Base-by-base conservation (phyloP, 2,329 filamentous ascomycete genomes). In the Diaporthe destruens region DNA sequence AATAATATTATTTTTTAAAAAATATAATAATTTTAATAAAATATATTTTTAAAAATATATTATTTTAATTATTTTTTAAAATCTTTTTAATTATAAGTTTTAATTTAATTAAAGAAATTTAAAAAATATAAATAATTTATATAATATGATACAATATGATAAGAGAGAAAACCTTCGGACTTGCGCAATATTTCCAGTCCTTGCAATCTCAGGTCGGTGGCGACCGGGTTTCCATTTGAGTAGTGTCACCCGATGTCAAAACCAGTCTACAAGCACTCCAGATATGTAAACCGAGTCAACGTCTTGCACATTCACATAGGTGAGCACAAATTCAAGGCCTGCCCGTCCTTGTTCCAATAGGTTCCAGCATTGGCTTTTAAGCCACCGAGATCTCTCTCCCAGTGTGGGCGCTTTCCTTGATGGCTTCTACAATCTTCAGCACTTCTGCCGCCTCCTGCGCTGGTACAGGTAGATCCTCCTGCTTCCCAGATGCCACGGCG, bases 381-480 rank as follows among this genome's bases (percentile, higher is more conserved):
- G 54, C 44, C 36, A 72, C 68, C 14, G 74, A 23, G n/a, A 88
- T 81, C 72, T 88, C 85, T 73, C 80, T 83, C 5, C 85, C 85
- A 0, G 81, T 84, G 79, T 81, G 83, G 0, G 85, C 85, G 61
- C 87, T 89, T 79, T 88, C 86, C 57, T 81, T 77, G 2, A 86
- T 79, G 2, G 84, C 87, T 77, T 90, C 87, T 4, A 90, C 84
- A 51, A 90, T 84, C 51, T 81, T 80, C 76, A 90, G 77, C 51
- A 89, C 88, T 76, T 89, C 85, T 7, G 85, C 81, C 2, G 87
- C 87, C 78, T 89, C 83, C n/a, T 79, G 79, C 0, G 87, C 85
- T 71, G 86, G 84, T 20, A 90, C 88, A 0, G 88, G 88, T 0
- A 89, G 80, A 56, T 87, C 83, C 49, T 85, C 84, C 72, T 87